Evolutionary conservation across 176 grass and related monocot species (phyloP), one percentile per base, ranked within the genome.

Genomic region (Oropetium thomaeum): DNA sequence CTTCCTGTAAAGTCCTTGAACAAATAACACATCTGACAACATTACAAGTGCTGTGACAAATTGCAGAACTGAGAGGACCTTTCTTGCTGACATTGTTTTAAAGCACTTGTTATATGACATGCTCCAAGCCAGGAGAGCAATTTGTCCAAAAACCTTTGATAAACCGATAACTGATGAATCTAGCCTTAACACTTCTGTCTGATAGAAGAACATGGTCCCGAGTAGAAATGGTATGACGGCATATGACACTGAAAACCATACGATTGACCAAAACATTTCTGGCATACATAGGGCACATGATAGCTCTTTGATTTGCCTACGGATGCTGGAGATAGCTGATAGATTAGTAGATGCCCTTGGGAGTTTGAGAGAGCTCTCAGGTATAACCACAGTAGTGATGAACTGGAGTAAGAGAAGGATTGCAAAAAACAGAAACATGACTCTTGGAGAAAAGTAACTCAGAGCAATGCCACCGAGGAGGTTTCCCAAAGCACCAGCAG

Each of bases 161-260:
- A 99, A 63, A 60, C 96, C 96, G 3, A 99, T 88, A 53, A 95
- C 49, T 1, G 92, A 99, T 9, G 96, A 90, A n/a, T 95, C 84
- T 6, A 99, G 87, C 35, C 69, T 88, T 44, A 99, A 77, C 30
- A 95, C 84, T 68, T 92, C 84, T 65, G 96, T 99, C 69, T 99
- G 91, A 61, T 96, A 99, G 76, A 95, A 99, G 81, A 99, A 99
- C 96, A 96, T 99, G 19, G 92, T 92, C 64, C 96, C 92, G 15
- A 79, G 76, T 49, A 96, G 78, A 79, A 92, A 88, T 26, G 96
- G 96, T 79, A 92, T 81, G 59, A 83, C 22, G 3, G 92, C 89
- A 29, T 95, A 99, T 1, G 96, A 99, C 44, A 82, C 37, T 74
- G 84, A 88, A 78, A 99, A 92, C 96, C 96, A 96, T 57, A 77